Conservation (phyloP, 2,329 filamentous ascomycete species). For the Teratosphaeria pseudoeucalypti region DNA sequence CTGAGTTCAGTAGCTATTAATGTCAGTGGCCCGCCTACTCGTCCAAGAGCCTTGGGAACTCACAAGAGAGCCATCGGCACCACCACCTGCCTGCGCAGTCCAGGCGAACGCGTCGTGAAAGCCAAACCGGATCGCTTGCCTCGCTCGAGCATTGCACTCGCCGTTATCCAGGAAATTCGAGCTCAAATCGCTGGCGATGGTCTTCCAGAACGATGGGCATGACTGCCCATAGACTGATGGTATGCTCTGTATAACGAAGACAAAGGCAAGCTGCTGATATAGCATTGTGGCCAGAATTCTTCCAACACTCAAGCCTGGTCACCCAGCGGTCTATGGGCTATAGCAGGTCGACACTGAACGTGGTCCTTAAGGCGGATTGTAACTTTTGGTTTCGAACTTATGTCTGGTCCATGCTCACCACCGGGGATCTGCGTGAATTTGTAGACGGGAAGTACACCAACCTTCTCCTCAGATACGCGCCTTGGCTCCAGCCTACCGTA, state of each 20-base stretch:
- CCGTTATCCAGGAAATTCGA: neutral
- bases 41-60: neutral
- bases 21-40: neutral
- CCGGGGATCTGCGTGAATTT: too few species aligned
- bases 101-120: neutral
- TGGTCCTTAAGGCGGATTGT: neutral
- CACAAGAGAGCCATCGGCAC: neutral
- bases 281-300: neutral
- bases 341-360: neutral
- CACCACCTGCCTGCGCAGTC: neutral
- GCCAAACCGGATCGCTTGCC: neutral
- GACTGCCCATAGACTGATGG: neutral
- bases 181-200: neutral
- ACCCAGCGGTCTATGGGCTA: neutral
- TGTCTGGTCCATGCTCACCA: too few species aligned
- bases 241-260: neutral
- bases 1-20: neutral
- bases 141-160: neutral
- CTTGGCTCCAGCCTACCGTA: too few species aligned
- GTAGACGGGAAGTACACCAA: too few species aligned
- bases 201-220: neutral
- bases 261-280: neutral
- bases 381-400: too few species aligned
- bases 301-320: neutral
- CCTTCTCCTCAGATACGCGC: too few species aligned